Evolutionary conservation across 495 filamentous ascomycete genomes (phyloP), one percentile per base, ranked within the genome.

Genomic region (Glonium stellatum): DNA sequence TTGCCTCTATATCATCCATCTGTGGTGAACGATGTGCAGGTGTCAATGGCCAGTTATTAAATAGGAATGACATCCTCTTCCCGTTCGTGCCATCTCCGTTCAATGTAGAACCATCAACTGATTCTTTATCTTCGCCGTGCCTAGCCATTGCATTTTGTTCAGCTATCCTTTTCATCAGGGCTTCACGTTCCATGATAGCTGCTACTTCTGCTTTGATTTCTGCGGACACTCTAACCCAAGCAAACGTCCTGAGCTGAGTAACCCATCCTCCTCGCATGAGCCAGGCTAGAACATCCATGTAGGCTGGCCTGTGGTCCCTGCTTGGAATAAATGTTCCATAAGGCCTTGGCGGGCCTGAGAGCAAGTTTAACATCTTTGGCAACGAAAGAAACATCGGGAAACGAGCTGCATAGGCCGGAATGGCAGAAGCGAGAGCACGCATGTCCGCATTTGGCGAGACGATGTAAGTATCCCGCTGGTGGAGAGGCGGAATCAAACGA

Each of bases 191-290:
- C 41, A 82, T 72, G 39, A 77, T 75, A 58, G 80, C 73, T 23
- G 83, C 79, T 18, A 87, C 84, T 58, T 80, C 79, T 59, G 80
- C 80, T 50, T 83, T 71, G 62, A 87, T 82, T 62, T 84, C 79
- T 31, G 82, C 77, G 72, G 80, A 79, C 34, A 86, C 80, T 36
- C 70, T 81, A 57, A 97, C 82, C 77, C 92, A 91, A 2, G 87
- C 89, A 67, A 92, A 97, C 13, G 88, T 88, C 56, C 92, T 84
- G 1, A 98, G 79, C 70, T 95, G 90, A 1, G 87, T 93, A 0
- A 95, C 92, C 87, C 92, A 96, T 25, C 90, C 90, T 56, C 88
- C 87, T 54, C 90, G 86, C 69, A 97, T 80, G 19, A 97, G 77
- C 90, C 92, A 98, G 12, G 88, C 90, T 5, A 98, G 76, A 68